Base-by-base conservation (phyloP, 176 grass and related monocot genomes). In the Canna indica region DNA sequence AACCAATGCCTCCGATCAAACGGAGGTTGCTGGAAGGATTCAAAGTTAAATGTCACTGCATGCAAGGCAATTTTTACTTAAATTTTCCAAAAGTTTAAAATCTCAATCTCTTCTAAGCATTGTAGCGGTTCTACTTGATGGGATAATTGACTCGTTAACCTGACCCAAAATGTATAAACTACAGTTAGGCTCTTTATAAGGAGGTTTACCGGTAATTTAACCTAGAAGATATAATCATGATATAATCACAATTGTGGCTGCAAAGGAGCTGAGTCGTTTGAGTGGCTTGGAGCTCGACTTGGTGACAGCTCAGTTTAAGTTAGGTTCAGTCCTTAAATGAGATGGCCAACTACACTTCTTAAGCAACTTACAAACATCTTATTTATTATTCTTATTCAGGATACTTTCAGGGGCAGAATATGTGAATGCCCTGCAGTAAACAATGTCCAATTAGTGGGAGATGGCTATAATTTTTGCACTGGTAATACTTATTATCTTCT, bases 401-500 rank as follows among this genome's bases (percentile, higher is more conserved):
- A 99, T 81, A 99, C 94, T 34, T 99, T 85, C 76, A 82, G 94
- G 36, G 94, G 94, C 7, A 82, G 94, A 61, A 32, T 90, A 17
- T 90, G 94, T 75, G 54, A 88, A 35, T 99, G 94, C 68, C 94
- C 94, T 34, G 5, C 65, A 13, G 80, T 90, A 30, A 80, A 75
- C 24, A 86, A 84, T 53, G 60, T 99, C 33, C 80, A 80, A 71
- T 99, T 89, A 66, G 67, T 83, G 42, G 94, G 94, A 33, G 78
- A 99, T 68, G 94, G 94, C 25, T 99, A 93, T 52, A 87, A 70
- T 45, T 76, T 79, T 2, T 99, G 94, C 64, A 83, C 70, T 33
- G 59, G 59, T 62, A 82, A 73, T 79, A 80, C 20, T 66, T 26
- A 29, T 54, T n/a, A 20, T 20, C 13, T 54, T 18, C 2, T 5